Conservation (phyloP, 208 protist genomes). For the Leishmania aethiopica region DNA sequence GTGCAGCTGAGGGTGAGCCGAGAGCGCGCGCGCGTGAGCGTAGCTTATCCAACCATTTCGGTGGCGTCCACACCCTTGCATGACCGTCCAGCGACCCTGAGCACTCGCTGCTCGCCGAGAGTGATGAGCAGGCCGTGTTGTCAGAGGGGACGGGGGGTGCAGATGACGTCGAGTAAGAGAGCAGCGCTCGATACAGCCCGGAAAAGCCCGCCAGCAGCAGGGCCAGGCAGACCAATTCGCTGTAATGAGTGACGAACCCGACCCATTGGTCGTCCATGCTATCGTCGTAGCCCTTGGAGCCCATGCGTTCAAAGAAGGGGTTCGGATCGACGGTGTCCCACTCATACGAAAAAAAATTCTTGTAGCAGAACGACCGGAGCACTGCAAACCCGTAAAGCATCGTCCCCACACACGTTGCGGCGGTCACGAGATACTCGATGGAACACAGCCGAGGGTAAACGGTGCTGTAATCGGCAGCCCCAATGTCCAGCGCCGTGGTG, state of each 20-base stretch:
- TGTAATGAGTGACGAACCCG: conserved; percentile 19
- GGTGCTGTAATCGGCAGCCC: conserved; percentile 1
- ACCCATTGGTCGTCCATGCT: conserved; percentile 20
- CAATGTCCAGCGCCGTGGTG: conserved; percentile 6
- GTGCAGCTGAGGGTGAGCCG: not conserved
- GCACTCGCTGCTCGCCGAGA: not conserved
- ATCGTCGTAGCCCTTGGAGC: conserved; percentile 28
- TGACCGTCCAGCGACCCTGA: not conserved
- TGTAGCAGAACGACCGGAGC: conserved; percentile 1
- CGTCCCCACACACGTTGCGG: not conserved
- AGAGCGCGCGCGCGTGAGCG: not conserved
- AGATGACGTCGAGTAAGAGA: not conserved
- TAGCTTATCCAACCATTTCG: not conserved
- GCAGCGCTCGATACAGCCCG: not conserved
- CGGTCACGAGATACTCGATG: conserved; percentile 10
- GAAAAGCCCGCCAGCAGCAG: not conserved
- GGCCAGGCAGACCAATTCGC: conserved; percentile 3
- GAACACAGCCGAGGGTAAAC: not conserved
- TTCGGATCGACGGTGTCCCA: not conserved
- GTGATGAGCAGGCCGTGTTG: not conserved
- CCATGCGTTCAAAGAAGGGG: conserved; percentile 5
- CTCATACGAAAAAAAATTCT: not conserved
- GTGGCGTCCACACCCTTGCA: not conserved
- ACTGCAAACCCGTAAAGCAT: not conserved
- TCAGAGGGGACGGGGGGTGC: not conserved